A percentile compares a stretch with the other conserved stretches of the same genome.
These are phyloP conservation scores for Houttuynia cordata DNA, from an alignment of 164 flowering plant species.

Conservation along the genomic window DNA sequence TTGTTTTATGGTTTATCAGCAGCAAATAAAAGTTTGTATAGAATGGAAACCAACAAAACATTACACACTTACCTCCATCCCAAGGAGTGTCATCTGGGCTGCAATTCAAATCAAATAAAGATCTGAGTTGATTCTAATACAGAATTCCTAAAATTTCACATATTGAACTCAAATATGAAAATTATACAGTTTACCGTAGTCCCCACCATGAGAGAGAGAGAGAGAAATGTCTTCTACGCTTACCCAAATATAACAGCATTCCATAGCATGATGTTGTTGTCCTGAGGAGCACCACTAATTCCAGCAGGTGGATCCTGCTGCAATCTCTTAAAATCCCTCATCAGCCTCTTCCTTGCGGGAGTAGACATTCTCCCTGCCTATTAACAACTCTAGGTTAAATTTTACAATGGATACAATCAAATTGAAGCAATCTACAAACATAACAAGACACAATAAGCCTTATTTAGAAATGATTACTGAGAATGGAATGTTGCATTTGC, in stretches of 20 bases:
- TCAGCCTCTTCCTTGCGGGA: constrained; percentile 80
- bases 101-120: constrained; percentile 31
- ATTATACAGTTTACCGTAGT: too few species aligned
- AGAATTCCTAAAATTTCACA: neutral
- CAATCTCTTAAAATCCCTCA: constrained; percentile 92
- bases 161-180: neutral
- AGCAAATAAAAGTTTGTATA: neutral
- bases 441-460: too few species aligned
- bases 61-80: constrained; percentile 76
- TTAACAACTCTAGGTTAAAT: too few species aligned
- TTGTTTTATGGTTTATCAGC: too few species aligned
- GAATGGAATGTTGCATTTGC: too few species aligned
- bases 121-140: neutral
- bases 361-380: constrained; percentile 45
- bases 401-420: too few species aligned
- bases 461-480: too few species aligned
- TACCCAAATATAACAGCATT: constrained; percentile 92
- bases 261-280: constrained; percentile 89
- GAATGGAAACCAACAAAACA: neutral
- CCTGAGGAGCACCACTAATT: constrained; percentile 89
- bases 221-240: constrained; percentile 1
- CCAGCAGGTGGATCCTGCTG: constrained; percentile 94
- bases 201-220: too few species aligned
- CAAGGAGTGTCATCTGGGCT: constrained; percentile 97
- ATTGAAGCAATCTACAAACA: too few species aligned